phyloP scores from a whole-genome alignment of 139 green algal genomes.

The Closterium sp. region DNA sequence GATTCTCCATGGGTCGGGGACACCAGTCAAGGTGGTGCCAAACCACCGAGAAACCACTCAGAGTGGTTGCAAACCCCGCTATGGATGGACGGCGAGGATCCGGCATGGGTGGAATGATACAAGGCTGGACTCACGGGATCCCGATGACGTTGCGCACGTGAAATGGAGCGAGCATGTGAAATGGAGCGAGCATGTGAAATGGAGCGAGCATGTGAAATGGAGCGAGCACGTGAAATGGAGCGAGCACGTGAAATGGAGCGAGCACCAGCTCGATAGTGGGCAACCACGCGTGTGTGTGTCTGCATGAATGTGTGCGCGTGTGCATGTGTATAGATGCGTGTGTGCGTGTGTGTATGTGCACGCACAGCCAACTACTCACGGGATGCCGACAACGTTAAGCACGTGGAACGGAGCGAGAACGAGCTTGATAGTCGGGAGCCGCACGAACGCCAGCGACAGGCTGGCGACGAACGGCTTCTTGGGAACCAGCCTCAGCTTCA shows the following conservation, averaged over 20 bases:
- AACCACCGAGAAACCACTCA: no score
- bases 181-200: neutral
- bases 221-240: neutral
- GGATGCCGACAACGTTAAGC: slow-evolving; percentile 86
- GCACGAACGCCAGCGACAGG: slow-evolving; percentile 84
- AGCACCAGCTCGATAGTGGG: neutral
- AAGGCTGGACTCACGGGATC: neutral
- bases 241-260: neutral
- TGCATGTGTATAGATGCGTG: no score
- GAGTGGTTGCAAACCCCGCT: no score
- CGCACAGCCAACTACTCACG: neutral
- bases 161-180: neutral
- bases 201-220: neutral
- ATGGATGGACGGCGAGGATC: no score
- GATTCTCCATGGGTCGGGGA: no score
- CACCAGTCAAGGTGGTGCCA: no score
- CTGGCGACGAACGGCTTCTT: slow-evolving; percentile 88
- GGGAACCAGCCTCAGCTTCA: slow-evolving; percentile 89
- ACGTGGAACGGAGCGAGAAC: slow-evolving; percentile 93
- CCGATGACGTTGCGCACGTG: neutral
- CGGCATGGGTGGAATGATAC: no score
- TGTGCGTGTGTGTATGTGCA: neutral
- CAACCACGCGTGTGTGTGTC: neutral
- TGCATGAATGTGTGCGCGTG: neutral
- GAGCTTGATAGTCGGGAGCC: slow-evolving; percentile 79